A percentile compares a stretch with the other conserved stretches of the same genome.
Conservation (phyloP, 1,139 yeast species). For the Suhomyces yuchorum region DNA sequence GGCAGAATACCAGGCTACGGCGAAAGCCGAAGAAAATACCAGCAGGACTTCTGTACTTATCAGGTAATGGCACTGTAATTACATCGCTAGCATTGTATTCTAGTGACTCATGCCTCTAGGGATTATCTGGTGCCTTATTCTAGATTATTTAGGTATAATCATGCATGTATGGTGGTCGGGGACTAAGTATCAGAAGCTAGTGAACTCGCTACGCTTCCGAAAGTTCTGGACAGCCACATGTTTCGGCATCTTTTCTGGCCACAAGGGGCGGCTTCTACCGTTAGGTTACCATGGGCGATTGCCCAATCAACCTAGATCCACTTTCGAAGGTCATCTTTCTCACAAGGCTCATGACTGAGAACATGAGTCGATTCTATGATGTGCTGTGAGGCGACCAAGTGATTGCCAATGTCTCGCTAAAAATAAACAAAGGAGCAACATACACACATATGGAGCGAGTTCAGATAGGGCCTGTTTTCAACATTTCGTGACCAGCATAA, state of each 20-base stretch:
- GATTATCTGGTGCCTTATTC: not conserved
- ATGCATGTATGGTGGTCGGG: not conserved
- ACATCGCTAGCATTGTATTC: too few relatives aligned
- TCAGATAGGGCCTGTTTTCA: not conserved
- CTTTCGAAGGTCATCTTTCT: not conserved
- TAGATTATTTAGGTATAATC: not conserved
- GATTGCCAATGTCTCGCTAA: not conserved
- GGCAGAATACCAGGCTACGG: not conserved
- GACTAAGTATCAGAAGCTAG: not conserved
- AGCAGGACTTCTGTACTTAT: not conserved
- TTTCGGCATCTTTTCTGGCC: not conserved
- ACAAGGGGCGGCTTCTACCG: not conserved
- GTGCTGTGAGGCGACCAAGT: not conserved
- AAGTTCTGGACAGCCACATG: not conserved
- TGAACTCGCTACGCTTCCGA: not conserved
- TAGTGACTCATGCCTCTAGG: not conserved
- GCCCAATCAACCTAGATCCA: not conserved
- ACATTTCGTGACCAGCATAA: not conserved
- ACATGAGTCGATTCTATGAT: not conserved
- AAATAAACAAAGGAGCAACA: not conserved
- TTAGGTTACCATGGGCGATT: not conserved
- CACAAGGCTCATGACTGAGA: slow-evolving; percentile 2
- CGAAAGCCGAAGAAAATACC: not conserved
- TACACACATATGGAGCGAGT: not conserved
- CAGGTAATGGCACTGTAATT: not conserved